Conservation (phyloP, 139 green algal genomes). For the Chlorella sp. region DNA sequence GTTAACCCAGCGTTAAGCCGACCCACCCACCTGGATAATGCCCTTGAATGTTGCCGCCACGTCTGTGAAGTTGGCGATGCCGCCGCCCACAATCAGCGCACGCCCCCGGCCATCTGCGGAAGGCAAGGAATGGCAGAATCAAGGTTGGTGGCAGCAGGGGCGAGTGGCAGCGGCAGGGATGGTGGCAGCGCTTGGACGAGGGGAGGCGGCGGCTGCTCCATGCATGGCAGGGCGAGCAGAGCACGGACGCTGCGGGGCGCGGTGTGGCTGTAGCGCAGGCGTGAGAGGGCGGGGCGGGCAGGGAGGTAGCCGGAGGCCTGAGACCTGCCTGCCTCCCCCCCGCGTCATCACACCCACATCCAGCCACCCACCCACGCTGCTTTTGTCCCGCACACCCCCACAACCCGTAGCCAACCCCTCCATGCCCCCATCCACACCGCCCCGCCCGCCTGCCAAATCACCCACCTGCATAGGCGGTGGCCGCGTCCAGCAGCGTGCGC, state of each 20-base stretch:
- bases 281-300: too few relatives aligned
- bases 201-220: background rate
- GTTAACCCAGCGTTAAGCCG: too few relatives aligned
- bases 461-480: conserved; percentile 63
- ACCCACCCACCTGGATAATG: conserved; percentile 77
- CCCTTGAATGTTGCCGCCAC: conserved; percentile 94
- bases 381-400: background rate
- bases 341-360: too few relatives aligned
- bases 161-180: background rate
- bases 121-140: background rate
- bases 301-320: too few relatives aligned
- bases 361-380: background rate
- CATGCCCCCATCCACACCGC: background rate
- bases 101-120: conserved; percentile 66
- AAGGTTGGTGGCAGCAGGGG: background rate
- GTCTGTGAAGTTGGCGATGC: conserved; percentile 97
- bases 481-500: conserved; percentile 63
- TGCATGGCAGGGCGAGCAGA: background rate
- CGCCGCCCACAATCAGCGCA: conserved; percentile 90
- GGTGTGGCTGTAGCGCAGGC: too few relatives aligned
- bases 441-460: too few relatives aligned
- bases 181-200: background rate
- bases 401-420: too few relatives aligned
- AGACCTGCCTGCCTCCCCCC: too few relatives aligned
- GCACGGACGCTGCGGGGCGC: too few relatives aligned